Evolutionary conservation across 257 asterid genomes (phyloP).

Genomic region (Fraxinus cuspidata): DNA sequence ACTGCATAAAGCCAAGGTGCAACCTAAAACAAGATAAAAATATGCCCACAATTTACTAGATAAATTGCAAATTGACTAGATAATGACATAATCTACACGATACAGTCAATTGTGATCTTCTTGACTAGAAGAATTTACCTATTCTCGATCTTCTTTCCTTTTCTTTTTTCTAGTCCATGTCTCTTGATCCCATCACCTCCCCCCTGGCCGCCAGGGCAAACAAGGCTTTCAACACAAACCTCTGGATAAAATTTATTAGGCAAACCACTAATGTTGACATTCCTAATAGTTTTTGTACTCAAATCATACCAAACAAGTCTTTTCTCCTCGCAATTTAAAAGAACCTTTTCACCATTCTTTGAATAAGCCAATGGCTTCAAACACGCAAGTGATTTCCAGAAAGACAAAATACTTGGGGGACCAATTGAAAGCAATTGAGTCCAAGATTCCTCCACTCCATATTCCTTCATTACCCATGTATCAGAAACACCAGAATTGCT

Average conservation of each 20-base stretch:
- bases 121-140: too few species aligned
- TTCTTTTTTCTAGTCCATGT: background rate
- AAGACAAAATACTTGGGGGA: slow-evolving; percentile 4
- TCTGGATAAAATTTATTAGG: slow-evolving; percentile 38
- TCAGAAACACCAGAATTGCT: slow-evolving; percentile 15
- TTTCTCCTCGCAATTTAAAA: slow-evolving; percentile 37
- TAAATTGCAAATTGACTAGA: background rate
- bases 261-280: slow-evolving; percentile 28
- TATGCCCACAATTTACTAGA: background rate
- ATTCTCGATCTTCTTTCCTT: background rate
- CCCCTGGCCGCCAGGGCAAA: slow-evolving; percentile 13
- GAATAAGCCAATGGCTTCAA: slow-evolving; percentile 33
- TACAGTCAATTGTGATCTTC: too few species aligned
- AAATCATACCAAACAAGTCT: slow-evolving; percentile 42
- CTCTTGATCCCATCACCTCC: background rate
- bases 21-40: background rate
- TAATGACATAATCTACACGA: too few species aligned
- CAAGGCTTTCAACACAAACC: slow-evolving; percentile 37
- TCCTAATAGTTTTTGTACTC: slow-evolving; percentile 18
- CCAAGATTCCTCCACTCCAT: slow-evolving; percentile 42
- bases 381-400: background rate
- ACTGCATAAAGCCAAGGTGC: background rate
- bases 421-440: slow-evolving; percentile 30
- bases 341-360: slow-evolving; percentile 29
- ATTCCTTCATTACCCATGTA: slow-evolving; percentile 44